A percentile compares a stretch with the other conserved stretches of the same genome.
Conservation (phyloP, 306 rosid species). For the Trichosanthes truncata region DNA sequence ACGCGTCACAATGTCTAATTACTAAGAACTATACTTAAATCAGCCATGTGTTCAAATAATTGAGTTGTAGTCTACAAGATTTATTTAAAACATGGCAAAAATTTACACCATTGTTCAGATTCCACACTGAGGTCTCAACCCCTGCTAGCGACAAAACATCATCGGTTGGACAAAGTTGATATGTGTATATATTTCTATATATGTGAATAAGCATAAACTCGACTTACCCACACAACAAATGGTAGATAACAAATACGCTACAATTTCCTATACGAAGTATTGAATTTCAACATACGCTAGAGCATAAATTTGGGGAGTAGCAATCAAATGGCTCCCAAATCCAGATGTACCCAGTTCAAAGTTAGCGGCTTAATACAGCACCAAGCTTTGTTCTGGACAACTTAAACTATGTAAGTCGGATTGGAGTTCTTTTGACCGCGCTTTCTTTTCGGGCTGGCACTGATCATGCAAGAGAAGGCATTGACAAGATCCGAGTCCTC, state of each 20-base stretch:
- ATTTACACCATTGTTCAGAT: neutral
- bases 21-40: too few relatives aligned
- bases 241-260: neutral
- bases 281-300: neutral
- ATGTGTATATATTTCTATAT: neutral
- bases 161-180: neutral
- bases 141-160: neutral
- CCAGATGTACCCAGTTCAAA: neutral
- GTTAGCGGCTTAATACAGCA: neutral
- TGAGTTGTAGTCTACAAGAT: neutral
- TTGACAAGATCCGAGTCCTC: slow-evolving; percentile 75
- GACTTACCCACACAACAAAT: neutral
- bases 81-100: neutral
- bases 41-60: too few relatives aligned
- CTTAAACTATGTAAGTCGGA: slow-evolving; percentile 53
- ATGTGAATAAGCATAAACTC: neutral
- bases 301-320: neutral
- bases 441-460: slow-evolving; percentile 56
- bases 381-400: neutral
- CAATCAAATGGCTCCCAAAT: neutral
- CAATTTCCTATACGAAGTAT: neutral
- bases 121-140: neutral
- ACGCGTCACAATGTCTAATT: too few relatives aligned
- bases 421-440: slow-evolving; percentile 46
- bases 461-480: slow-evolving; percentile 51